These are phyloP conservation scores for Cyclostephanos invisitatus DNA, from an alignment of 108 stramenopile genomes.

Conservation along the genomic window DNA sequence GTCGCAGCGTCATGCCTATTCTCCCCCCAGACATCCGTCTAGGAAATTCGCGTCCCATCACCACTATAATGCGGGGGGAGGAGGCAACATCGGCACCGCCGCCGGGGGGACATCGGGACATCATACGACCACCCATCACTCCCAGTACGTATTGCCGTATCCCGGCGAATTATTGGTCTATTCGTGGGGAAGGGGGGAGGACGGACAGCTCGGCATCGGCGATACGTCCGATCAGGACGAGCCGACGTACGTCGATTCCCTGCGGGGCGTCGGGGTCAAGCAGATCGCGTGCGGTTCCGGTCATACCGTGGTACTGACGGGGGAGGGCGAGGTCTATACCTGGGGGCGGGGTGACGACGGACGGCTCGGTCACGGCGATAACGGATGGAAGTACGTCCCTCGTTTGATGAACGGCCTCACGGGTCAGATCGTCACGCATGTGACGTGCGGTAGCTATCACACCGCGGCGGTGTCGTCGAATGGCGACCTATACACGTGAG, in stretches of 20 bases:
- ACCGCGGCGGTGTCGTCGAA: conserved; percentile 91
- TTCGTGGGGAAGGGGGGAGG: conserved; percentile 91
- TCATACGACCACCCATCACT: conserved; percentile 12
- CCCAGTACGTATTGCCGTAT: background rate
- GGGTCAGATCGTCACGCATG: conserved; percentile 81
- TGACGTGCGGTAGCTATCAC: conserved; percentile 94
- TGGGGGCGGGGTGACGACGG: conserved; percentile 90
- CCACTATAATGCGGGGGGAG: too few relatives aligned
- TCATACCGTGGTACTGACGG: conserved; percentile 91
- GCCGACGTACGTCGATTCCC: conserved; percentile 89
- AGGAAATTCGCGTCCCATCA: too few relatives aligned
- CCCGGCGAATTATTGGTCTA: conserved; percentile 73
- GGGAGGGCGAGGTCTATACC: conserved; percentile 94
- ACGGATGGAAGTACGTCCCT: conserved; percentile 96
- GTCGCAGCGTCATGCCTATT: conserved; percentile 7
- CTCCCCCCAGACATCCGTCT: too few relatives aligned
- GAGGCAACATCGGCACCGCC: background rate
- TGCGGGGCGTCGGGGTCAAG: conserved; percentile 87
- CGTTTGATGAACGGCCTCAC: conserved; percentile 78
- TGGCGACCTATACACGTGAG: conserved; percentile 89
- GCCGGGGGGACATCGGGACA: too few relatives aligned
- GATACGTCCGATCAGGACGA: conserved; percentile 78
- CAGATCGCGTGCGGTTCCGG: conserved; percentile 94
- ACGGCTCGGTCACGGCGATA: conserved; percentile 92
- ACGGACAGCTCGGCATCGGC: conserved; percentile 85